Base-by-base conservation (phyloP, 441 rosid species). In the Pelargonium australe region DNA sequence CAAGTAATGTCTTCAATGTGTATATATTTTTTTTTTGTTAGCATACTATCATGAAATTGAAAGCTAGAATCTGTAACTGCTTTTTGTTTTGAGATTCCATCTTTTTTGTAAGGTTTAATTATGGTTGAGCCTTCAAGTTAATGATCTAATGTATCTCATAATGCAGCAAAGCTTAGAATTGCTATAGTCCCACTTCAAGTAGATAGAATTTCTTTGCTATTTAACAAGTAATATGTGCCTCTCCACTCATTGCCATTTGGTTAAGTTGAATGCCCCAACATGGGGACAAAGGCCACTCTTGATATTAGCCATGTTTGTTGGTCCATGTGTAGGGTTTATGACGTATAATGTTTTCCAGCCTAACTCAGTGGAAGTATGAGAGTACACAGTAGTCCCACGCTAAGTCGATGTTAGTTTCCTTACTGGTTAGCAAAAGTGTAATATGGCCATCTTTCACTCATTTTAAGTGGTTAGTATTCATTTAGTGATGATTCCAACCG, bases 1-100 rank as follows among this genome's bases (percentile, higher is more conserved):
- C 99, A 95, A 80, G 98, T 92, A 78, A 82, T 71, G 25, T 64
- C 68, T 49, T 53, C 66, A 8, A 23, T 11, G 62, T 13, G 66
- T 65, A 41, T 45, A 61, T 34, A n/a, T n/a, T n/a, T n/a, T 64
- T 40, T 63, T 45, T 58, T 13, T 43, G 28, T 58, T 40, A 55
- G 43, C 43, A 1, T 61, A 31, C 43, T 63, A 11, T 0, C 40
- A 34, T 17, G 68, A 55, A 57, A 60, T 28, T 17, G 68, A 55
- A 57, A 60, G 45, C 25, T 37, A 20, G 10, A 9, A 12, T 25
- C 28, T 58, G 34, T 28, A 58, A 1, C 31, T 17, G 25, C 9
- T 53, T 20, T 53, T 13, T n/a, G 51, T 53, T 53, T 53, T 4
- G 2, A 53, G 16, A n/a, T n/a, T n/a, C n/a, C n/a, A n/a, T n/a